These are phyloP conservation scores for Cicer pinnatifidum DNA, from an alignment of 306 rosid genomes.

Conservation along the genomic window DNA sequence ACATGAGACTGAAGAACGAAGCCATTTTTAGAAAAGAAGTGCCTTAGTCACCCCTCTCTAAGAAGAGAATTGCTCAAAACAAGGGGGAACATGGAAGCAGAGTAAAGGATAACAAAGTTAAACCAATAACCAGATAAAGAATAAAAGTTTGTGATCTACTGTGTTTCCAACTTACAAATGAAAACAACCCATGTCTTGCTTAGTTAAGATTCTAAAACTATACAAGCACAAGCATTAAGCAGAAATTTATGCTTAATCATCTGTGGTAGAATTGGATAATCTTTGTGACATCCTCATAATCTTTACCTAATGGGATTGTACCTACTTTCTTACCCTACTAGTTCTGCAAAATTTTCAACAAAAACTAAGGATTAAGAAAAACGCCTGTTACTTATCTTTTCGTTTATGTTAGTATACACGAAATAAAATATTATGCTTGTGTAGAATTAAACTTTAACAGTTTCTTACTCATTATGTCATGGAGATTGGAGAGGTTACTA, in stretches of 20 bases:
- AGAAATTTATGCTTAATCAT: not conserved
- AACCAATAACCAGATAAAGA: constrained; percentile 6
- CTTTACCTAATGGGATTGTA: not conserved
- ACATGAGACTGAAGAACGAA: constrained; percentile 5
- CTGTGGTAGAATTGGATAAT: constrained; percentile 14
- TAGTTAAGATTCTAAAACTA: constrained; percentile 26
- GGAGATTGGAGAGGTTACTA: not conserved
- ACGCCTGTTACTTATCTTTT: not conserved
- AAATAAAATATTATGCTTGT: constrained; percentile 6
- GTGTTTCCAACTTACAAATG: constrained; percentile 2
- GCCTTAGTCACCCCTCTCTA: constrained; percentile 1
- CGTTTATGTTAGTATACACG: not conserved
- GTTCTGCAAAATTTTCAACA: not conserved
- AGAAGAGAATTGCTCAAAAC: constrained; percentile 2
- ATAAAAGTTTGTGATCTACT: not conserved
- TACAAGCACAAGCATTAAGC: not conserved
- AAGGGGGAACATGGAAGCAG: not conserved
- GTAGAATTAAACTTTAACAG: constrained; percentile 9
- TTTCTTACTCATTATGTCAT: constrained; percentile 12
- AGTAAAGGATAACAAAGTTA: not conserved
- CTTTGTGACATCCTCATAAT: not conserved
- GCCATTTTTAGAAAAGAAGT: not conserved
- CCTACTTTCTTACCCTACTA: constrained; percentile 22
- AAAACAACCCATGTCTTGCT: not conserved
- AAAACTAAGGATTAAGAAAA: constrained; percentile 3